A percentile compares a stretch with the other conserved stretches of the same genome.
These are phyloP conservation scores for Neurospora tetraspora DNA, from an alignment of 495 filamentous ascomycete genomes.

Conservation along the genomic window DNA sequence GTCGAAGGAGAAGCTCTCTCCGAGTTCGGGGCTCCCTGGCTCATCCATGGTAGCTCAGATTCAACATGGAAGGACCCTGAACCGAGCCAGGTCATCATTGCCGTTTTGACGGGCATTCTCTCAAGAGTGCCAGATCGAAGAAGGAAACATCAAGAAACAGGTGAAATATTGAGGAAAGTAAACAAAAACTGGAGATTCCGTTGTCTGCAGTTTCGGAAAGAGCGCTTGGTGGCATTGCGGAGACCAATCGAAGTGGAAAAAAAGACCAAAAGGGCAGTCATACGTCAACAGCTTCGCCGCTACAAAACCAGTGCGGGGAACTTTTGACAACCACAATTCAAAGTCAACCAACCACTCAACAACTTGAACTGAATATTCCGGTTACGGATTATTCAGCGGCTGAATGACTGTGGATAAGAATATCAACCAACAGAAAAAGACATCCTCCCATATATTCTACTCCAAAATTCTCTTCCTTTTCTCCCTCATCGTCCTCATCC, in stretches of 20 bases:
- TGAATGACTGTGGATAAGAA: not conserved
- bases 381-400: not conserved
- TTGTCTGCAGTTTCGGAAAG: not conserved
- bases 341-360: not conserved
- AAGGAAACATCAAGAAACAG: not conserved
- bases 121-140: not conserved
- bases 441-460: not conserved
- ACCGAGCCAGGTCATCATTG: not conserved
- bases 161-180: not conserved
- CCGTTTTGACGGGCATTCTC: not conserved
- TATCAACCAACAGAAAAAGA: not conserved
- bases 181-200: not conserved
- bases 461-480: slow-evolving; percentile 3
- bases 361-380: not conserved
- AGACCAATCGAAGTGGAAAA: not conserved
- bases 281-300: not conserved
- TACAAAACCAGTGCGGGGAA: not conserved
- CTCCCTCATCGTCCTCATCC: slow-evolving; percentile 14
- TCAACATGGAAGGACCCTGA: not conserved
- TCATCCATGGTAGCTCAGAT: not conserved
- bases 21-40: not conserved
- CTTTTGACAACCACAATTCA: not conserved
- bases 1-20: not conserved
- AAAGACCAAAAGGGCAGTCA: not conserved
- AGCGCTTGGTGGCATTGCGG: not conserved